These are phyloP conservation scores for Rhodotorula sp. DNA, from an alignment of 1,284 basidiomycete genomes.

Conservation along the genomic window DNA sequence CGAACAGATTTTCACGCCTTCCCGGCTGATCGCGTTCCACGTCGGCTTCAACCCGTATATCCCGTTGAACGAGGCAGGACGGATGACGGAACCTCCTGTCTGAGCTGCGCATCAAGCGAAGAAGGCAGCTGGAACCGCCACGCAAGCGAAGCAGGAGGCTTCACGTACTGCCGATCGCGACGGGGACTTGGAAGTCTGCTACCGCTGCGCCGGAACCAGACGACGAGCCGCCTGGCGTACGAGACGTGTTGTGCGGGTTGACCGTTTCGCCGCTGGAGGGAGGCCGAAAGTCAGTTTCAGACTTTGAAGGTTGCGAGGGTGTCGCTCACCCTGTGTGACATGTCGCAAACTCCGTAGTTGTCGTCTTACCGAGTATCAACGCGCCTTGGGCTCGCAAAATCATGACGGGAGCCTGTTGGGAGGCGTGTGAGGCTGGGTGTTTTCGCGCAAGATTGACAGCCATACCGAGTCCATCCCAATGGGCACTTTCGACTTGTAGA, in stretches of 20 bases:
- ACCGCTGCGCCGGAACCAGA: slow-evolving; percentile 47
- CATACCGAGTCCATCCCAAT: slow-evolving; percentile 41
- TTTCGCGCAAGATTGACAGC: no score
- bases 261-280: neutral
- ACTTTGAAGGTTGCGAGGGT: no score
- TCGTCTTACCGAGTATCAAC: slow-evolving; percentile 48
- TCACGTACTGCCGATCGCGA: slow-evolving; percentile 45
- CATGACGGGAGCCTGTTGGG: slow-evolving; percentile 23
- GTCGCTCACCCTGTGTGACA: slow-evolving; percentile 28
- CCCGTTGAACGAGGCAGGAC: slow-evolving; percentile 46
- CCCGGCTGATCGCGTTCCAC: slow-evolving; percentile 45
- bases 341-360: slow-evolving; percentile 45
- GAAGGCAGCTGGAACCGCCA: neutral
- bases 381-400: slow-evolving; percentile 44
- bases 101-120: slow-evolving; percentile 18
- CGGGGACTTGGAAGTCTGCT: slow-evolving; percentile 45
- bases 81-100: slow-evolving; percentile 44
- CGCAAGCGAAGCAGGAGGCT: slow-evolving; percentile 2
- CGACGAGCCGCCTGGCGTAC: slow-evolving; percentile 46
- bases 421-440: no score
- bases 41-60: slow-evolving; percentile 48
- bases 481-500: slow-evolving; percentile 40
- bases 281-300: neutral
- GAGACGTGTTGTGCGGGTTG: slow-evolving; percentile 12
- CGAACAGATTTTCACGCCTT: slow-evolving; percentile 44